A percentile compares a stretch with the other conserved stretches of the same genome.
Evolutionary conservation across 805 yeast species (phyloP).

Genomic region (Myxozyma vanderwaltii): DNA sequence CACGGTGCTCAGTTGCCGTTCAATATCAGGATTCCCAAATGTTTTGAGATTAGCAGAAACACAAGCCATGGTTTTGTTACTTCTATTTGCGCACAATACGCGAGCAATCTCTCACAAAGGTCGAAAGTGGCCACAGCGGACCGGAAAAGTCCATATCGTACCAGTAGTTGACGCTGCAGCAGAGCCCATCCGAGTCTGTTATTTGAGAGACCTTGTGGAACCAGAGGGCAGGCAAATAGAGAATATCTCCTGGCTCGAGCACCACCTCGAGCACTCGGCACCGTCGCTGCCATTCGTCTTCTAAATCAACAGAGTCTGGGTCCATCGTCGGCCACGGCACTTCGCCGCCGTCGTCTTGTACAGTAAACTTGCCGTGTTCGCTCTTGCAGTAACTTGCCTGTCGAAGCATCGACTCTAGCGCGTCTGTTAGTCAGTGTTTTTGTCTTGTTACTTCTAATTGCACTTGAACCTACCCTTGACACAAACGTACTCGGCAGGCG

Average conservation of each 20-base stretch:
- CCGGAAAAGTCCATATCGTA: constrained; percentile 32
- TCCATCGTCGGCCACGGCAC: constrained; percentile 32
- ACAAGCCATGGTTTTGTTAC: too few relatives aligned
- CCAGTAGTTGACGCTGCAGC: constrained; percentile 31
- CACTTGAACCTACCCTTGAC: constrained; percentile 12
- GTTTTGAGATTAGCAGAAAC: too few relatives aligned
- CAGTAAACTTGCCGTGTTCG: constrained; percentile 29
- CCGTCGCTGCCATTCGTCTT: constrained; percentile 12
- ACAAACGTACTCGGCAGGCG: constrained; percentile 38
- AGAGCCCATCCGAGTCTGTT: constrained; percentile 26
- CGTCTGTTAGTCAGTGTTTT: background rate
- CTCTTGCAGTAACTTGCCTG: constrained; percentile 38
- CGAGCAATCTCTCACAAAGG: constrained; percentile 7
- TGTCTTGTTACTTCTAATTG: background rate
- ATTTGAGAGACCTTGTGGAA: constrained; percentile 43
- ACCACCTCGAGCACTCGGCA: constrained; percentile 35
- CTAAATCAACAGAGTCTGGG: constrained; percentile 9
- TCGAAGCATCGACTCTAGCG: constrained; percentile 39
- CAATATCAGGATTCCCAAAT: too few relatives aligned
- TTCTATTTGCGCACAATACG: background rate
- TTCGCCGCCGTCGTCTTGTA: constrained; percentile 19
- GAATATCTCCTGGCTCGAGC: constrained; percentile 44
- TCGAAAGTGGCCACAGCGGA: constrained; percentile 21
- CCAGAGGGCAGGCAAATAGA: constrained; percentile 48
- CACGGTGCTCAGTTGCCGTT: too few relatives aligned